Base-by-base conservation (phyloP, 83 land plant genomes). In the Thuja plicata region DNA sequence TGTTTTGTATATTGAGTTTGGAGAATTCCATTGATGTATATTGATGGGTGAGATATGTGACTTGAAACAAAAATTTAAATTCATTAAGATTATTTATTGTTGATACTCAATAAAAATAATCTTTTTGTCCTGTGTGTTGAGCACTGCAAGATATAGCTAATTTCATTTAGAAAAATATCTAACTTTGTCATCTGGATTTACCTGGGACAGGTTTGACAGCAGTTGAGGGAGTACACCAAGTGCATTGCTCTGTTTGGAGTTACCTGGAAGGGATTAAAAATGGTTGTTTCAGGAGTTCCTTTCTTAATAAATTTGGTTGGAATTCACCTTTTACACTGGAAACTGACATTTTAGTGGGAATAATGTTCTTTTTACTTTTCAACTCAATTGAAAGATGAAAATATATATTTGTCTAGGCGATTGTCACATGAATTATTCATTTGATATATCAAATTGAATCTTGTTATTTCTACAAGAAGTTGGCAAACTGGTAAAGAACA, bases 201-300 rank as follows among this genome's bases (percentile, higher is more conserved):
- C 3, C 85, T 83, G 32, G 30, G 50, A 83, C 85, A 83, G 85
- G 85, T 83, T 83, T 46, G 54, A 83, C 50, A 83, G 32, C 30
- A 83, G 54, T 52, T n/a, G 54, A 83, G 85, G 52, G 54, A 83
- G 85, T n/a, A 30, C 34, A 27, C 85, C 15, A 48, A 46, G 85
- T 83, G 55, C n/a, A 8, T 45, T 30, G 54, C 35, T 83, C n/a
- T 9, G 11, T 46, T 27, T 32, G 24, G 54, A 83, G 34, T 46
- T 37, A n/a, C 15, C 52, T 46, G 54, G 54, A 48, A 83, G 85
- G 8, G 85, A 76, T 76, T 76, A 34, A 6, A 83, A 83, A 83
- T 83, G 85, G 85, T 83, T 43, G 34, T 83, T 45, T 83, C 43
- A 15, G 48, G 1, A 34, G 79, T 76, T 46, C 43, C 34, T 46